A percentile compares a stretch with the other conserved stretches of the same genome.
These are phyloP conservation scores for Penicillium verhagenii DNA, from an alignment of 495 filamentous ascomycete genomes.

Conservation along the genomic window DNA sequence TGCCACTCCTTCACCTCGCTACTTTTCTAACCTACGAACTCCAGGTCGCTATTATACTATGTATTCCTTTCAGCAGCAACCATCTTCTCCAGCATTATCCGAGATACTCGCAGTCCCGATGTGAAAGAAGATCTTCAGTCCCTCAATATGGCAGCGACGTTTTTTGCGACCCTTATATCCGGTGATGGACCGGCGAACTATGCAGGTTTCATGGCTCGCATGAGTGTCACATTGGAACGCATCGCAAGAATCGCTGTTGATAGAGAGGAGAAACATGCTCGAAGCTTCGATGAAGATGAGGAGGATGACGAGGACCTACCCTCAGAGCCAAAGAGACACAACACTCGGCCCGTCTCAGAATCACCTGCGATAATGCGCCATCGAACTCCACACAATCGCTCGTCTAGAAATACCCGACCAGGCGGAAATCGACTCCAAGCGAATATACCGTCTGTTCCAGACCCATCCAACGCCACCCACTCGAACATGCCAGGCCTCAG, in stretches of 20 bases:
- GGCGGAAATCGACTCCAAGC: not conserved
- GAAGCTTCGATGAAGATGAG: constrained; percentile 11
- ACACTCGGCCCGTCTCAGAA: not conserved
- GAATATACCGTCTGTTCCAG: not conserved
- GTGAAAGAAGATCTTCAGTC: constrained; percentile 81
- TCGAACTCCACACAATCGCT: constrained; percentile 11
- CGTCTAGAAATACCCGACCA: constrained; percentile 2
- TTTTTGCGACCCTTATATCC: constrained; percentile 71
- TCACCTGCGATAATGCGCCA: constrained; percentile 13
- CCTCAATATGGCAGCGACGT: constrained; percentile 85
- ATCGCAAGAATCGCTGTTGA: constrained; percentile 86
- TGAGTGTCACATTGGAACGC: constrained; percentile 87
- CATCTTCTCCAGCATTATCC: constrained; percentile 89
- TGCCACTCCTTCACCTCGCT: not conserved
- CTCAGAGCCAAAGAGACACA: constrained; percentile 12
- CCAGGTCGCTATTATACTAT: constrained; percentile 90
- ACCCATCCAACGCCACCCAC: constrained; percentile 3
- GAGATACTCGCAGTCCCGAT: constrained; percentile 77
- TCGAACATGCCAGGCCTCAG: constrained; percentile 11
- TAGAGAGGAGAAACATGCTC: constrained; percentile 63
- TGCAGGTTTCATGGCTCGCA: constrained; percentile 83
- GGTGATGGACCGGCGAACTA: constrained; percentile 66
- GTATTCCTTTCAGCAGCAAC: constrained; percentile 89
- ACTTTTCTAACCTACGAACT: not conserved
- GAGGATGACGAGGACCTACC: constrained; percentile 11